Conservation (phyloP, 2,329 filamentous ascomycete genomes). For the Mycosphaerelloides madeirae region DNA sequence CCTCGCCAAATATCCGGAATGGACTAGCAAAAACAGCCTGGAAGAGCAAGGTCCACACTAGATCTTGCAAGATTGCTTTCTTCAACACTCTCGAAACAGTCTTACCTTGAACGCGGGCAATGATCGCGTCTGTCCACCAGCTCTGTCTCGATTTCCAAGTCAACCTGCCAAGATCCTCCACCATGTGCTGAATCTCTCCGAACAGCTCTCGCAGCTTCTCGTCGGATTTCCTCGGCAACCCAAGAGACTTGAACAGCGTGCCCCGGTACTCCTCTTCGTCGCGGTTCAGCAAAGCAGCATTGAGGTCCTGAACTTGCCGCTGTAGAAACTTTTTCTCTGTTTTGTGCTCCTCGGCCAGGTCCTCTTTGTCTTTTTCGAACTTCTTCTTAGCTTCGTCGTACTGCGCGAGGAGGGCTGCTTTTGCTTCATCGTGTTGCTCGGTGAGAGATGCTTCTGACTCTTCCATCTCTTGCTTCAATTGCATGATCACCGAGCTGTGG, state of each 20-base stretch:
- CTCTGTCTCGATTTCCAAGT: neutral
- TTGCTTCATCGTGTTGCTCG: too few species aligned
- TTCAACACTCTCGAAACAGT: neutral
- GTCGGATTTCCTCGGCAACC: neutral
- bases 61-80: constrained; percentile 2
- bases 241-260: neutral
- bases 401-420: too few species aligned
- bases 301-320: neutral
- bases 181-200: neutral
- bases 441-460: too few species aligned
- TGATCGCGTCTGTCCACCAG: neutral
- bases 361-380: neutral
- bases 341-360: neutral
- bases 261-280: constrained; percentile 1
- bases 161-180: neutral
- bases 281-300: neutral
- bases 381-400: neutral
- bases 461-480: too few species aligned
- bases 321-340: neutral
- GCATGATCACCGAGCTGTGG: too few species aligned
- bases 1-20: constrained; percentile 3
- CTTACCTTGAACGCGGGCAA: neutral
- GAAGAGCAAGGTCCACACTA: constrained; percentile 1
- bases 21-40: constrained; percentile 1
- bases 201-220: neutral